Base-by-base conservation (phyloP, 1,139 yeast species). In the Yamadazyma sp. region DNA sequence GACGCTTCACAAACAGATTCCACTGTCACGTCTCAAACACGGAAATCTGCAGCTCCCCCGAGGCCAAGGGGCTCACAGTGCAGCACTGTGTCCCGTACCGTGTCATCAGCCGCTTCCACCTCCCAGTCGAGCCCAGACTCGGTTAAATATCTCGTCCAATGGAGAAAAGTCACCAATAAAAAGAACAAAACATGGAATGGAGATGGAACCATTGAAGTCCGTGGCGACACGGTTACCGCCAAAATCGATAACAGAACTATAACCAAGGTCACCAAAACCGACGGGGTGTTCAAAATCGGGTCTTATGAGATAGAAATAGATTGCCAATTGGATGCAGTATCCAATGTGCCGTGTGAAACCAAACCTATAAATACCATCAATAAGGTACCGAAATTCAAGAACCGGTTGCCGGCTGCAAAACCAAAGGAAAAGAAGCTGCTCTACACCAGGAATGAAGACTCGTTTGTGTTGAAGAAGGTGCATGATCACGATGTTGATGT, bases 121-220 rank as follows among this genome's bases (percentile, higher is more conserved):
- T n/a, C n/a, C n/a, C n/a, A n/a, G n/a, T n/a, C n/a, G n/a, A n/a
- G n/a, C n/a, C n/a, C n/a, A 6, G 21, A 18, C 4, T 5, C 23
- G 10, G 31, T 18, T 6, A 29, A 18, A 14, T 29, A 43, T 30
- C 25, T 44, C 17, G 79, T 80, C 2, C 75, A 86, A 48, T 86
- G 85, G 77, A 67, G 98, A 30, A 88, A 86, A 56, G 71, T 70
- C 29, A 69, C 92, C 1, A 70, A 64, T 28, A 87, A 86, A 61
- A 89, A 90, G 67, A 81, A 89, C 58, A 90, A 90, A 56, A 82
- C 90, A 0, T 92, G 98, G 98, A 95, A 88, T 41, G 96, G 95
- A 3, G 98, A 92, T 61, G 97, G 96, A 0, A 59, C 62, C 18
- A 67, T 86, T 5, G 45, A 18, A 6, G 44, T 50, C 0, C 29